phyloP scores from a whole-genome alignment of 768 basidiomycete genomes.

The Lactifluus hygrophoroides region DNA sequence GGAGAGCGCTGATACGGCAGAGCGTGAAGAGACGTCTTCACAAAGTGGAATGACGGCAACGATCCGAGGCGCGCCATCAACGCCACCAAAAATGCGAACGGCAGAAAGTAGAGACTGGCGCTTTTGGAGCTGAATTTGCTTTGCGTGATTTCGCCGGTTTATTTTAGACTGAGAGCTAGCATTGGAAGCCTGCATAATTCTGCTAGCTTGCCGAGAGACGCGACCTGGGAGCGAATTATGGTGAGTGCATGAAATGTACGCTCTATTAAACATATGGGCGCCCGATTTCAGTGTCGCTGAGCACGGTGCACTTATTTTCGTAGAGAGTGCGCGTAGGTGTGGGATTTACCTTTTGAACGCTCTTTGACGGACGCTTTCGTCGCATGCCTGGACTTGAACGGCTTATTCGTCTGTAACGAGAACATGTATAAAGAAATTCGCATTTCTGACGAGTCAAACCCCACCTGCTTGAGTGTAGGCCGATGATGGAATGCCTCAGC shows the following conservation, averaged over 20 bases:
- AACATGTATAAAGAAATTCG: not conserved
- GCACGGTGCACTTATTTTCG: not conserved
- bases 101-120: conserved; percentile 58
- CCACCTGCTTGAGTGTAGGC: conserved; percentile 78
- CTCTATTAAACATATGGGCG: not conserved
- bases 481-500: conserved; percentile 52
- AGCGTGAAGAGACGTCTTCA: conserved; percentile 47
- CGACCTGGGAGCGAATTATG: conserved; percentile 37
- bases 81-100: conserved; percentile 69
- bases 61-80: conserved; percentile 74
- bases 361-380: conserved; percentile 80
- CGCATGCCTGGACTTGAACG: conserved; percentile 87
- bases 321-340: not conserved
- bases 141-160: conserved; percentile 78
- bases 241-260: not conserved
- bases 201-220: conserved; percentile 45
- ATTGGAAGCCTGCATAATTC: conserved; percentile 40
- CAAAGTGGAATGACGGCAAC: conserved; percentile 84
- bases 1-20: conserved; percentile 49
- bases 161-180: conserved; percentile 59
- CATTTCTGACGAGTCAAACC: conserved; percentile 18
- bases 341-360: conserved; percentile 62
- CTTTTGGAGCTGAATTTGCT: conserved; percentile 72
- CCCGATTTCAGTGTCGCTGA: not conserved
- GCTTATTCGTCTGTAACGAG: conserved; percentile 66